These are phyloP conservation scores for Calonectria pauciramosa DNA, from an alignment of 2,329 filamentous ascomycete species.

Conservation along the genomic window DNA sequence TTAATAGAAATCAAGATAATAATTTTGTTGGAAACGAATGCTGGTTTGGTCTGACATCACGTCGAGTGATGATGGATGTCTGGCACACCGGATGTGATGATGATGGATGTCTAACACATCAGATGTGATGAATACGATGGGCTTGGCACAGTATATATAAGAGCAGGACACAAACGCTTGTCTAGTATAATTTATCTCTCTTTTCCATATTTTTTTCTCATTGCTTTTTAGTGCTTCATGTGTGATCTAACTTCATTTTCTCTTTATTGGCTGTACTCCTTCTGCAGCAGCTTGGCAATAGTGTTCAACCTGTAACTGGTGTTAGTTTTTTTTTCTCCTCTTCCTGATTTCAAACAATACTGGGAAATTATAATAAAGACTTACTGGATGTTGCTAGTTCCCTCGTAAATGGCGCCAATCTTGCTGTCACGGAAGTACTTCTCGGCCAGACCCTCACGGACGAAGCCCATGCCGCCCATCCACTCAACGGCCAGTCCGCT, in stretches of 20 bases:
- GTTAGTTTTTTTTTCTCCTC: conserved; percentile 30
- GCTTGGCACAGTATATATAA: neutral
- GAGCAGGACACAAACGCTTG: neutral
- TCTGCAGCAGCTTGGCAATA: conserved; percentile 73
- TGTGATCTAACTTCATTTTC: conserved; percentile 24
- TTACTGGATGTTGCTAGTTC: conserved; percentile 83
- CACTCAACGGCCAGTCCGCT: conserved; percentile 92
- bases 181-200: conserved; percentile 23
- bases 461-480: conserved; percentile 99
- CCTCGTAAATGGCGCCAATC: conserved; percentile 98
- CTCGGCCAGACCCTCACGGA: conserved; percentile 94
- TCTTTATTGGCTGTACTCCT: conserved; percentile 66
- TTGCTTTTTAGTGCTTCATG: conserved; percentile 15
- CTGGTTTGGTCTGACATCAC: neutral
- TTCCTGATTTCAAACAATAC: neutral
- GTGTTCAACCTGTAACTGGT: conserved; percentile 66
- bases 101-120: neutral
- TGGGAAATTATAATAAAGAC: conserved; percentile 39
- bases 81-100: conserved; percentile 1
- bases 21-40: conserved; percentile 30
- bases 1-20: conserved; percentile 44
- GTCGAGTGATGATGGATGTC: neutral
- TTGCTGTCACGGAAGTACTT: conserved; percentile 99
- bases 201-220: conserved; percentile 27
- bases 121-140: neutral